phyloP scores from a whole-genome alignment of 495 filamentous ascomycete species.

The Xylaria sp. region DNA sequence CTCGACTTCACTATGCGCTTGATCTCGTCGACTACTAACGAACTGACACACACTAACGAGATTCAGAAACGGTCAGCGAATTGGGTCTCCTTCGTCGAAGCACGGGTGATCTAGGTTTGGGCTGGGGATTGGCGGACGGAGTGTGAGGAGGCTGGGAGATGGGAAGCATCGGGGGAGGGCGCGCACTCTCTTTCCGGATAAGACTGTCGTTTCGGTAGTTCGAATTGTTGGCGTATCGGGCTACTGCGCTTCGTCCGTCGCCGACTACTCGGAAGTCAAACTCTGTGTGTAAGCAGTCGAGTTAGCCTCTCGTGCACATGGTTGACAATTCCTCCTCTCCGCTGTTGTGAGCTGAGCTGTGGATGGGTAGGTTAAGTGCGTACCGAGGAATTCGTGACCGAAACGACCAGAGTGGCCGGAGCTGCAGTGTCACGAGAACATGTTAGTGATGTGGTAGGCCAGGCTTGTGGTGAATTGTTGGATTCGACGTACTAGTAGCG shows the following conservation, averaged over 20 bases:
- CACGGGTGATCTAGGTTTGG: too few relatives aligned
- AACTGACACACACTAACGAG: constrained; percentile 89
- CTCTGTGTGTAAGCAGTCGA: constrained; percentile 59
- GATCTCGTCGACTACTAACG: constrained; percentile 90
- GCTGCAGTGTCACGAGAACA: constrained; percentile 58
- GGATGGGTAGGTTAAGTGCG: constrained; percentile 29
- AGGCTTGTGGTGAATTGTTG: not conserved
- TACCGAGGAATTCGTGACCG: constrained; percentile 98
- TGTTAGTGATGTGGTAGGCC: constrained; percentile 33
- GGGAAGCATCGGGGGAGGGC: not conserved
- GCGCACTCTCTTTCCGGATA: constrained; percentile 98
- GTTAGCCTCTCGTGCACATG: constrained; percentile 35
- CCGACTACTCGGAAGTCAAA: constrained; percentile 95
- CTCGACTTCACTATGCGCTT: constrained; percentile 97
- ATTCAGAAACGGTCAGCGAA: constrained; percentile 21
- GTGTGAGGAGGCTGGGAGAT: too few relatives aligned
- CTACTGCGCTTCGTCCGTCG: constrained; percentile 93
- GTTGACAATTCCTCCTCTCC: not conserved
- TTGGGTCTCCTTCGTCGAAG: not conserved
- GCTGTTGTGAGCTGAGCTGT: not conserved
- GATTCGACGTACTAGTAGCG: constrained; percentile 85
- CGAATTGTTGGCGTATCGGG: constrained; percentile 98
- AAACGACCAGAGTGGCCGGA: constrained; percentile 98
- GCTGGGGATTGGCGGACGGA: too few relatives aligned
- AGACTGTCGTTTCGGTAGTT: constrained; percentile 99